A percentile compares a stretch with the other conserved stretches of the same genome.
phyloP scores from a whole-genome alignment of 2,329 filamentous ascomycete species.

The Graphilbum fragrans region DNA sequence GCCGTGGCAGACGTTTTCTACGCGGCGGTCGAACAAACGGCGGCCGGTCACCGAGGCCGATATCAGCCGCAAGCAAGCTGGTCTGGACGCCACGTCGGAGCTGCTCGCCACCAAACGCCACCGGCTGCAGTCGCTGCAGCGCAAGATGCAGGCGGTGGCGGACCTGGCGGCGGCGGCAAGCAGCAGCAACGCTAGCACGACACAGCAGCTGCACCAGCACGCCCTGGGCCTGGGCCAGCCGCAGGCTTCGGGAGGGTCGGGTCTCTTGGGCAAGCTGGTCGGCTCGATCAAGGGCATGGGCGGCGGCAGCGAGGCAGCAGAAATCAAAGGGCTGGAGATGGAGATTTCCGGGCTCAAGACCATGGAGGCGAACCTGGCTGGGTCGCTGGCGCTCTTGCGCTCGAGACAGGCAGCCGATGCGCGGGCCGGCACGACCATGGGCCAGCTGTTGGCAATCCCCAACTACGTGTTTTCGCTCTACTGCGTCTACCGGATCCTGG shows the following conservation, averaged over 20 bases:
- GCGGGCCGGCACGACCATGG: constrained; percentile 54
- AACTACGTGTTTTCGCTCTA: constrained; percentile 66
- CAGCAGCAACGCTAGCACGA: constrained; percentile 6
- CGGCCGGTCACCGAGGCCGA: constrained; percentile 61
- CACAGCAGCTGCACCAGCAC: not conserved
- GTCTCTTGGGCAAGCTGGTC: constrained; percentile 63
- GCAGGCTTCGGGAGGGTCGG: constrained; percentile 21
- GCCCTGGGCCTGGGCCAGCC: constrained; percentile 20
- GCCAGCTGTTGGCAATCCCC: constrained; percentile 48
- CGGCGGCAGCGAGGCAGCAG: constrained; percentile 43
- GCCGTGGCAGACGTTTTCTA: constrained; percentile 72
- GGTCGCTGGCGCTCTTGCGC: constrained; percentile 52
- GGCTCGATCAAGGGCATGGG: constrained; percentile 41
- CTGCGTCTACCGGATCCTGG: constrained; percentile 71
- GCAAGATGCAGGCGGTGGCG: constrained; percentile 31
- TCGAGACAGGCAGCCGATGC: constrained; percentile 50
- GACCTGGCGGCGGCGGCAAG: constrained; percentile 4
- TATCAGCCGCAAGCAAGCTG: constrained; percentile 64
- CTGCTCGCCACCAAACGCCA: constrained; percentile 68
- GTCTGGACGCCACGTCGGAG: constrained; percentile 65
- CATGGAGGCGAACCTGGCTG: constrained; percentile 62
- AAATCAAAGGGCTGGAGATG: constrained; percentile 54
- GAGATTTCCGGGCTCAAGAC: constrained; percentile 71
- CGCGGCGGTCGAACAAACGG: constrained; percentile 31
- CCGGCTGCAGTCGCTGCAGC: constrained; percentile 56